These are phyloP conservation scores for Sporormia fimetaria DNA, from an alignment of 495 filamentous ascomycete genomes.

Conservation along the genomic window DNA sequence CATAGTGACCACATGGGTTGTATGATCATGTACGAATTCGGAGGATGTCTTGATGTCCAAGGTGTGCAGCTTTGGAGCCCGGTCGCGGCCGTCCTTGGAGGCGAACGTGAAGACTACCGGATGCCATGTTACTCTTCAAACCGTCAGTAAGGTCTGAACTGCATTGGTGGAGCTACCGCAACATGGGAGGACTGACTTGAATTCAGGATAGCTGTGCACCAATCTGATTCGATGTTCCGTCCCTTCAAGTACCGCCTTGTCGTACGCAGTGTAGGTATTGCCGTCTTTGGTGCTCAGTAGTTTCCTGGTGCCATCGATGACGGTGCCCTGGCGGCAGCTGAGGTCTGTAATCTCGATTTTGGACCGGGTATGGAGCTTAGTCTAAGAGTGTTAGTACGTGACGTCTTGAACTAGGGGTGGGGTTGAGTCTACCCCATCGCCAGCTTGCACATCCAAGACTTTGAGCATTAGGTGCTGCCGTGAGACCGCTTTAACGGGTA, in stretches of 20 bases:
- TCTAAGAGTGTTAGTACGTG: conserved; percentile 31
- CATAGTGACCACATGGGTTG: conserved; percentile 78
- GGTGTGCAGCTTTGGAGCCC: conserved; percentile 26
- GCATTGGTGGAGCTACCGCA: background rate
- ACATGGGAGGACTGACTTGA: conserved; percentile 33
- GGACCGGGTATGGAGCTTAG: conserved; percentile 50
- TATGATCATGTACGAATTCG: conserved; percentile 55
- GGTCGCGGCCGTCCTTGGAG: conserved; percentile 53
- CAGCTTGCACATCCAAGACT: conserved; percentile 51
- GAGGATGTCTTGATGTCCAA: conserved; percentile 77
- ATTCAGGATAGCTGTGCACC: conserved; percentile 48
- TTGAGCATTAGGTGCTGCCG: conserved; percentile 74
- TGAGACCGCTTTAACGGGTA: conserved; percentile 68
- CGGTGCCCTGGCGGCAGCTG: conserved; percentile 67
- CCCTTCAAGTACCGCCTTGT: conserved; percentile 40
- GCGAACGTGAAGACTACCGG: conserved; percentile 74
- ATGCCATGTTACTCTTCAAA: conserved; percentile 61
- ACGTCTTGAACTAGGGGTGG: background rate
- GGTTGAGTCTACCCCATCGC: conserved; percentile 50
- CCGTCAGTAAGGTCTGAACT: conserved; percentile 6
- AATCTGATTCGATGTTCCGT: conserved; percentile 55
- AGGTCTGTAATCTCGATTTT: conserved; percentile 43
- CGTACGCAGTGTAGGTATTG: conserved; percentile 43
- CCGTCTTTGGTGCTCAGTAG: conserved; percentile 2
- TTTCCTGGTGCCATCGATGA: conserved; percentile 49